Base-by-base conservation (phyloP, 495 filamentous ascomycete species). In the Gamarada debralockiae region DNA sequence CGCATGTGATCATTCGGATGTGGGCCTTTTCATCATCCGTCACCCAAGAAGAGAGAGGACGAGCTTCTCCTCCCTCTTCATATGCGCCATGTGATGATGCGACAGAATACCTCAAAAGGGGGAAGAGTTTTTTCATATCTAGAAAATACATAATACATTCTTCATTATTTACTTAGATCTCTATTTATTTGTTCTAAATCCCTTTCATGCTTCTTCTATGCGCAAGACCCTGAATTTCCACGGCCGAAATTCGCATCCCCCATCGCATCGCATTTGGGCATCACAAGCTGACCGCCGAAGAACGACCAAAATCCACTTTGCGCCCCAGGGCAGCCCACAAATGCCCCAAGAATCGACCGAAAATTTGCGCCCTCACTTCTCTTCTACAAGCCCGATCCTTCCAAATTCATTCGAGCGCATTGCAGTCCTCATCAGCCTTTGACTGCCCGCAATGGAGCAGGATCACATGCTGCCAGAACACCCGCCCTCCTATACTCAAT, bases 401-500 rank as follows among this genome's bases (percentile, higher is more conserved):
- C 12, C 13, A 22, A 53, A 33, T 29, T 29, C 10, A 42, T 53
- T 37, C 14, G 27, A n/a, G 37, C 52, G 24, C 43, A 24, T 53
- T 45, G 44, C 50, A 33, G 20, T 10, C 18, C 36, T 56, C 49
- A 24, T 55, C 49, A 51, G 50, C 47, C 40, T 53, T 56, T 46
- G 57, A 38, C 10, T 29, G 46, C 53, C 7, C 20, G 42, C 53
- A 22, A 70, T 68, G 67, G 66, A 68, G 59, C 67, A 71, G 51
- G 60, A 58, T 68, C 70, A 69, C 66, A 70, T 71, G 69, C 65
- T 55, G 23, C 43, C 59, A 51, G 60, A 55, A n/a, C 54, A 56
- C 10, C 67, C 68, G 21, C 69, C 69, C 3, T 66, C 70, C n/a
- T 74, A 72, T 53, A 40, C 61, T 43, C 71, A 70, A 50, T 55